phyloP scores from a whole-genome alignment of 148 eudicot genomes.

The Persicaria tinctoria region DNA sequence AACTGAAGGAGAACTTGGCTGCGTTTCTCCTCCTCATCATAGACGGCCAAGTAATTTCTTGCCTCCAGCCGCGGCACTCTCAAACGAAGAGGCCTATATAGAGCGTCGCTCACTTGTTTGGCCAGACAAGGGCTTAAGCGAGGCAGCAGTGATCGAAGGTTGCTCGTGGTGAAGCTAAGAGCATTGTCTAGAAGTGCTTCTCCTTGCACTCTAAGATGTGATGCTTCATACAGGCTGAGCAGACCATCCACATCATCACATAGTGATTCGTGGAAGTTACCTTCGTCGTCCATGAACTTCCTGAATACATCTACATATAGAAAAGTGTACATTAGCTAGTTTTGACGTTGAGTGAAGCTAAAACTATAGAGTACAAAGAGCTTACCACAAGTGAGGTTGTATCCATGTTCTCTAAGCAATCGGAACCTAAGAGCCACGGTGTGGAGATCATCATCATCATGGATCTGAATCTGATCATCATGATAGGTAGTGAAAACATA shows the following conservation, averaged over 20 bases:
- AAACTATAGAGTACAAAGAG: too few species aligned
- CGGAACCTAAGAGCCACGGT: constrained; percentile 16
- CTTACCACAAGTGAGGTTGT: constrained; percentile 12
- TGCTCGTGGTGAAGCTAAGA: constrained; percentile 20
- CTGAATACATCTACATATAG: constrained; percentile 3
- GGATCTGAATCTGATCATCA: not conserved
- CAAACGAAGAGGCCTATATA: constrained; percentile 21
- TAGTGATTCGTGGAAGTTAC: constrained; percentile 15
- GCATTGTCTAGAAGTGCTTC: constrained; percentile 31
- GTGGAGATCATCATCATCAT: constrained; percentile 16
- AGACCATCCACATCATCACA: constrained; percentile 19
- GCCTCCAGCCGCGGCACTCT: constrained; percentile 22
- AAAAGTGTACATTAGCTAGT: too few species aligned
- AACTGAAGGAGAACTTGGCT: constrained; percentile 21
- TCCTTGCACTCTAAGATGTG: constrained; percentile 24
- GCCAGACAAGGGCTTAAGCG: constrained; percentile 14
- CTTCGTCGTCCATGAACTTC: not conserved
- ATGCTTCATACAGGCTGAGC: constrained; percentile 38
- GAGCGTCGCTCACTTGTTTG: constrained; percentile 17
- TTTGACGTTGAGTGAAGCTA: too few species aligned
- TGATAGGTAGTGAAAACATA: not conserved
- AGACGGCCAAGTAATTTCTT: constrained; percentile 19
- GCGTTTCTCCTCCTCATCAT: constrained; percentile 19
- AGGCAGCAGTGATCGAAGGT: constrained; percentile 2
- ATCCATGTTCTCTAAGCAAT: constrained; percentile 19